These are phyloP conservation scores for Colletotrichum acutatum DNA, from an alignment of 2,329 filamentous ascomycete genomes.

Conservation along the genomic window DNA sequence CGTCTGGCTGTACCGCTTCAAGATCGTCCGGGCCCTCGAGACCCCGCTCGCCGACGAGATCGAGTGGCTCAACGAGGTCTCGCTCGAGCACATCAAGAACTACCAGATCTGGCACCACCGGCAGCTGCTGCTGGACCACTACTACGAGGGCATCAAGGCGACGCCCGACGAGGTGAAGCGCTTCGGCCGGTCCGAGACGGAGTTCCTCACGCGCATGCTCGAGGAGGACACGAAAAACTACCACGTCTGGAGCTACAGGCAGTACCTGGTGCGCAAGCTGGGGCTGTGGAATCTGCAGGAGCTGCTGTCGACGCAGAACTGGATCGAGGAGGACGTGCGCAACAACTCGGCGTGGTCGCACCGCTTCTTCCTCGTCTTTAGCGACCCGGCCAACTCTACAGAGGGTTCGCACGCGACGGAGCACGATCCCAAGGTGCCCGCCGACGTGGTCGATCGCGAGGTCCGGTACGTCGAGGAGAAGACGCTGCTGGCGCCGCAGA, in stretches of 20 bases:
- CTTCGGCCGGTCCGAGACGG: constrained; percentile 74
- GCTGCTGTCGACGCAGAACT: constrained; percentile 74
- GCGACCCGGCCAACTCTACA: constrained; percentile 64
- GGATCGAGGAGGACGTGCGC: constrained; percentile 84
- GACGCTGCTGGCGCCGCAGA: constrained; percentile 86
- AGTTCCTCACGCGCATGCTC: constrained; percentile 85
- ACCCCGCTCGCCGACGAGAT: constrained; percentile 78
- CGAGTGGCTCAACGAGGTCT: constrained; percentile 85
- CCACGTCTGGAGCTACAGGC: constrained; percentile 96
- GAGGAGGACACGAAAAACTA: constrained; percentile 94
- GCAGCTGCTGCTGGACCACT: constrained; percentile 71
- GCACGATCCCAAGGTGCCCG: constrained; percentile 67
- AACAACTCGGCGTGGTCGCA: constrained; percentile 99
- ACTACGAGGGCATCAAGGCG: constrained; percentile 69
- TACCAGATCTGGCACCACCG: constrained; percentile 96
- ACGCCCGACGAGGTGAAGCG: constrained; percentile 59
- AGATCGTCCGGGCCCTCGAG: constrained; percentile 75
- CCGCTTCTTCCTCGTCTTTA: constrained; percentile 92
- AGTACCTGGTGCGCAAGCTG: constrained; percentile 73
- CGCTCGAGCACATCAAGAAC: constrained; percentile 90
- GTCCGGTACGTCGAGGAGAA: constrained; percentile 78
- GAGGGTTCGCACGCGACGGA: constrained; percentile 60
- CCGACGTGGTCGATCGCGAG: constrained; percentile 77
- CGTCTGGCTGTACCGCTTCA: constrained; percentile 95
- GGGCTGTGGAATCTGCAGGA: constrained; percentile 79